A percentile compares a stretch with the other conserved stretches of the same genome.
Conservation (phyloP, 163 green algal genomes). For the Scenedesmus sp. region DNA sequence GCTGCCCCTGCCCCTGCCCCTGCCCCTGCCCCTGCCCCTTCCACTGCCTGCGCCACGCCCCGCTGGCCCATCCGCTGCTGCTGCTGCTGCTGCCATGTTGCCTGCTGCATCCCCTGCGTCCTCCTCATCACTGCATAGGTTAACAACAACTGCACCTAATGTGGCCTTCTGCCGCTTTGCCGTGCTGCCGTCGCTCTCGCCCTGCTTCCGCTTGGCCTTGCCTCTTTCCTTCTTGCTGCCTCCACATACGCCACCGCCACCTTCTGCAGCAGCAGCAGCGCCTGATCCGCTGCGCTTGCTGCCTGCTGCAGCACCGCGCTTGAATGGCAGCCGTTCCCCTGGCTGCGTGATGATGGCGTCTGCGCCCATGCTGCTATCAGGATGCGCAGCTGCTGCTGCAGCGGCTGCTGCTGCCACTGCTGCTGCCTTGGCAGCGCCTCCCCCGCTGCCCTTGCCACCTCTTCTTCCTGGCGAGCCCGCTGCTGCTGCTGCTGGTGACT, state of each 20-base stretch:
- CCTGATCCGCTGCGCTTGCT: background rate
- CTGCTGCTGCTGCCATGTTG: background rate
- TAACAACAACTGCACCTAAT: background rate
- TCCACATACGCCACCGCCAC: background rate
- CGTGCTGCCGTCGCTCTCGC: background rate
- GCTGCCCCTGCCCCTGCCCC: background rate
- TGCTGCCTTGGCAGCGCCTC: background rate
- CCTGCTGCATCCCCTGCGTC: background rate
- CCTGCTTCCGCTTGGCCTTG: background rate
- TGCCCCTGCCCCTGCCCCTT: background rate
- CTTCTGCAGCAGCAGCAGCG: background rate
- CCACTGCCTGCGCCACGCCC: background rate
- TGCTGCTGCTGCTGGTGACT: conserved; percentile 17
- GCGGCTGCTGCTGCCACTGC: background rate
- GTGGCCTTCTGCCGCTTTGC: background rate
- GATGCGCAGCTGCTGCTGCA: background rate
- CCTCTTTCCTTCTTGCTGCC: background rate
- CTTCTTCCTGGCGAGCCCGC: background rate
- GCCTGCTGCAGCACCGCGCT: background rate
- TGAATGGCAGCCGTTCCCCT: conserved; percentile 22
- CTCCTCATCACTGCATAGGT: background rate
- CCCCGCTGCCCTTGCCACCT: background rate
- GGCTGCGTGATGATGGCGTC: background rate
- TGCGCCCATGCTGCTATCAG: background rate
- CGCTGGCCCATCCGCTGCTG: background rate